Conservation (phyloP, 2,329 filamentous ascomycete genomes). For the Aspergillus tanneri region DNA sequence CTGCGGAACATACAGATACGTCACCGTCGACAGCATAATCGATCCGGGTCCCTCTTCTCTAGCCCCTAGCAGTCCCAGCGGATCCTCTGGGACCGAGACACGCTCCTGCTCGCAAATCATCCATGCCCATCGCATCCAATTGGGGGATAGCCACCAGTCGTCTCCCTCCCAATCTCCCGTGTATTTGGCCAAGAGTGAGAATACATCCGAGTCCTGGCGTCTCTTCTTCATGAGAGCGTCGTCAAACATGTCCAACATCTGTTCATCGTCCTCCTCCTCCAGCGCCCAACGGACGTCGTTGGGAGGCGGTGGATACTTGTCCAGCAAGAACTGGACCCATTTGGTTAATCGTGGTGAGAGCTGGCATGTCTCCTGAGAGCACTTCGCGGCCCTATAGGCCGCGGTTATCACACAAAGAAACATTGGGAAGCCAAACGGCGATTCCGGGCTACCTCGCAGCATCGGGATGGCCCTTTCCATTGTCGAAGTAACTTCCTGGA, state of each 20-base stretch:
- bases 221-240: conserved; percentile 23
- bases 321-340: conserved; percentile 40
- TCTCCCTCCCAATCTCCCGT: conserved; percentile 23
- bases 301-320: conserved; percentile 34
- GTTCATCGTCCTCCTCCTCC: conserved; percentile 31
- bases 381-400: conserved; percentile 17
- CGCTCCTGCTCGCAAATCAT: conserved; percentile 42
- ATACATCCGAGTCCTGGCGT: conserved; percentile 10
- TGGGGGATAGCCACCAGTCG: conserved; percentile 39
- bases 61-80: conserved; percentile 30
- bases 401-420: conserved; percentile 38
- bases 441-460: conserved; percentile 21
- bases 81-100: conserved; percentile 36
- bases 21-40: conserved; percentile 30
- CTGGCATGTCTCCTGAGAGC: conserved; percentile 12
- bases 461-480: conserved; percentile 21
- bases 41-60: conserved; percentile 16
- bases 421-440: conserved; percentile 30
- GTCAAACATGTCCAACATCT: conserved; percentile 23
- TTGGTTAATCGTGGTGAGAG: conserved; percentile 35
- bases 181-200: conserved; percentile 17
- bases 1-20: conserved; percentile 40
- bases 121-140: conserved; percentile 47
- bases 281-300: conserved; percentile 32
- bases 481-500: conserved; percentile 23